A percentile compares a stretch with the other conserved stretches of the same genome.
Conservation (phyloP, 441 rosid genomes). For the Viola pubescens region DNA sequence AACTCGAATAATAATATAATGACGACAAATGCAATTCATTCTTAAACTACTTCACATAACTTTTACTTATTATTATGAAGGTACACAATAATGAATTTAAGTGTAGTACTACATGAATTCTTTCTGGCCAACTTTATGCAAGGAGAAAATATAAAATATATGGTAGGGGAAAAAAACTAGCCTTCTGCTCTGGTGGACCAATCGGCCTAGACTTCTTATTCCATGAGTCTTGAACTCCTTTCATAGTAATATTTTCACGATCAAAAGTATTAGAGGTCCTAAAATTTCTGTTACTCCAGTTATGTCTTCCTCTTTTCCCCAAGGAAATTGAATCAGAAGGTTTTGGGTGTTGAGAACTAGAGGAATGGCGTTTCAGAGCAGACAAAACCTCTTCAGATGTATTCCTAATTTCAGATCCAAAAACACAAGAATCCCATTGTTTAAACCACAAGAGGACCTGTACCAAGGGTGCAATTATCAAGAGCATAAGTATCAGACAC, state of each 20-base stretch:
- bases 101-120: not conserved
- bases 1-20: slow-evolving; percentile 1
- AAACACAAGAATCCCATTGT: slow-evolving; percentile 98
- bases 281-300: slow-evolving; percentile 43
- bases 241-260: slow-evolving; percentile 27
- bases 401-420: slow-evolving; percentile 92
- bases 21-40: slow-evolving; percentile 11
- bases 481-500: not conserved
- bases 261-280: slow-evolving; percentile 33
- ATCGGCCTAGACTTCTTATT: slow-evolving; percentile 52
- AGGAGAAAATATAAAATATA: not conserved
- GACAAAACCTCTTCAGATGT: slow-evolving; percentile 85
- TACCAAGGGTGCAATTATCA: too few relatives aligned
- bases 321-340: slow-evolving; percentile 38
- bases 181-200: slow-evolving; percentile 91
- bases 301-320: slow-evolving; percentile 42
- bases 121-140: not conserved
- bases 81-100: too few relatives aligned
- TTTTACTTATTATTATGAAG: too few relatives aligned
- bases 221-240: slow-evolving; percentile 38
- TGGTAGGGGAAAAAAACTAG: slow-evolving; percentile 16
- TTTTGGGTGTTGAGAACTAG: slow-evolving; percentile 50
- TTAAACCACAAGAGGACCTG: slow-evolving; percentile 95
- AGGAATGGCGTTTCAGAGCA: slow-evolving; percentile 83
- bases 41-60: not conserved